A percentile compares a stretch with the other conserved stretches of the same genome.
Conservation (phyloP, 371 early-diverging fungal genomes). For the Chytridium lagenaria region DNA sequence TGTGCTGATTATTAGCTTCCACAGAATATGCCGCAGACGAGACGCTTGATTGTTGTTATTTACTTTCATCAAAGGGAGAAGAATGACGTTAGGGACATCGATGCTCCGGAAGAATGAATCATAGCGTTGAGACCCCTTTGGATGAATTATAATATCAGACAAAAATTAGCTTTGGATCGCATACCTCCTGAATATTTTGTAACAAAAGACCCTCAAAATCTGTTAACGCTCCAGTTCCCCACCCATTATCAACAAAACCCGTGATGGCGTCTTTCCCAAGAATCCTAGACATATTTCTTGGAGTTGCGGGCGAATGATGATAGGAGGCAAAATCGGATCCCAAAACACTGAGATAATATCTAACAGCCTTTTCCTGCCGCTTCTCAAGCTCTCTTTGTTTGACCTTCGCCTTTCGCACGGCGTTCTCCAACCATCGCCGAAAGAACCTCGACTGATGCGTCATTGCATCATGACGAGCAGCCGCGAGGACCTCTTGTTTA, state of each 20-base stretch:
- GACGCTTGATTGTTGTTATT: not conserved
- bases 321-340: conserved; percentile 5
- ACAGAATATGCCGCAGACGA: conserved; percentile 5
- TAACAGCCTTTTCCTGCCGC: conserved; percentile 30
- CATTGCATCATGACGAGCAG: not conserved
- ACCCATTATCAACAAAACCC: not conserved
- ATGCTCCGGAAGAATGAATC: not conserved
- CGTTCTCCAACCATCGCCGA: conserved; percentile 17
- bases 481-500: not conserved
- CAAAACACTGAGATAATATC: conserved; percentile 29
- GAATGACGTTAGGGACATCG: not conserved
- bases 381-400: conserved; percentile 7
- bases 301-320: not conserved
- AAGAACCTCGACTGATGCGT: not conserved
- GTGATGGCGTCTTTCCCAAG: not conserved
- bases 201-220: conserved; percentile 1
- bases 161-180: not conserved
- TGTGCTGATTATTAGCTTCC: conserved; percentile 31
- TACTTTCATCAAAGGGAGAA: not conserved
- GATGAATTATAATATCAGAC: not conserved
- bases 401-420: conserved; percentile 4
- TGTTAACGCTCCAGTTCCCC: not conserved
- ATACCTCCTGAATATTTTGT: conserved; percentile 1
- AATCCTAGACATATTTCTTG: not conserved
- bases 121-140: not conserved